Percentiles rank a stretch among this genome's conserved stretches.
phyloP scores from a whole-genome alignment of 345 rosid species.

The Salix purpurea region DNA sequence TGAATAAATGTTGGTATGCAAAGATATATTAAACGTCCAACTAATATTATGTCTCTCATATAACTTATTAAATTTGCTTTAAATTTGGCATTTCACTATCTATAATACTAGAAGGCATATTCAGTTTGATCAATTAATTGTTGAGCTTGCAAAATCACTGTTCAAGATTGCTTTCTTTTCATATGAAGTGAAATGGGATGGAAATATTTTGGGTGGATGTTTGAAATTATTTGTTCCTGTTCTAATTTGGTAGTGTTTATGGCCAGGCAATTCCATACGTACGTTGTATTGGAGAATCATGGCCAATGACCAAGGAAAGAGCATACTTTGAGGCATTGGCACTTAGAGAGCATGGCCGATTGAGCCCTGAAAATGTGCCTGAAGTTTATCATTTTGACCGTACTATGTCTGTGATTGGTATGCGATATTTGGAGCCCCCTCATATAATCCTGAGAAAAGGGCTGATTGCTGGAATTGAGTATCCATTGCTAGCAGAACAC shows the following conservation, averaged over 20 bases:
- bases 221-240: not conserved
- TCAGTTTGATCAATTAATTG: not conserved
- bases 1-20: not conserved
- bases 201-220: not conserved
- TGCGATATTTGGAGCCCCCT: slow-evolving; percentile 91
- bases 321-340: slow-evolving; percentile 75
- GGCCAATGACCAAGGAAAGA: slow-evolving; percentile 97
- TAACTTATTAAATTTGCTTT: not conserved
- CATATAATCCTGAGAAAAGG: slow-evolving; percentile 92
- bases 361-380: slow-evolving; percentile 80
- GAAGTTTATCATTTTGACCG: slow-evolving; percentile 89
- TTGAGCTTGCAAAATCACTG: not conserved
- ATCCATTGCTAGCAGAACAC: slow-evolving; percentile 74
- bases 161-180: not conserved
- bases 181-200: not conserved
- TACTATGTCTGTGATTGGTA: slow-evolving; percentile 86
- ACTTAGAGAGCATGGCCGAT: slow-evolving; percentile 56
- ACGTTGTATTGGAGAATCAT: slow-evolving; percentile 84
- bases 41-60: not conserved
- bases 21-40: not conserved
- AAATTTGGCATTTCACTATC: not conserved
- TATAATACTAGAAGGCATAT: not conserved
- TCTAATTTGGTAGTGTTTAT: not conserved
- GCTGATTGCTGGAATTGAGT: slow-evolving; percentile 71
- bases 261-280: slow-evolving; percentile 87